These are phyloP conservation scores for Solanum pimpinellifolium DNA, from an alignment of 257 asterid species.

Conservation along the genomic window DNA sequence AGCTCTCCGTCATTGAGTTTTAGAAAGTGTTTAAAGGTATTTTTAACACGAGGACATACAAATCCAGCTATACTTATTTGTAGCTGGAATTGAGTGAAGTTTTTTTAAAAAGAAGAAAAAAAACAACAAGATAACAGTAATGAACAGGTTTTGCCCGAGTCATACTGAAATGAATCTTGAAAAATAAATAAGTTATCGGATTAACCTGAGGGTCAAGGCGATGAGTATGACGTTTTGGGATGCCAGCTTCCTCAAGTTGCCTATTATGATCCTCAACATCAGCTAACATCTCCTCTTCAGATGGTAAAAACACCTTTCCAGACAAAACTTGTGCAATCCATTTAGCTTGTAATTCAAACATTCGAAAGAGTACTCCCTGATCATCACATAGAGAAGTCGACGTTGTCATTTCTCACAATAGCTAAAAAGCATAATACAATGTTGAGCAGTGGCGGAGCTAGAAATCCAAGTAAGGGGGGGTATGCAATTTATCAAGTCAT, in stretches of 20 bases:
- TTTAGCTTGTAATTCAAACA: slow-evolving; percentile 47
- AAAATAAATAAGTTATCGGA: not conserved
- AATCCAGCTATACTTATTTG: not conserved
- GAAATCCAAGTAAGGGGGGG: not conserved
- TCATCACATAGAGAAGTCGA: not conserved
- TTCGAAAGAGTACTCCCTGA: slow-evolving; percentile 10
- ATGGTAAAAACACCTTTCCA: slow-evolving; percentile 21
- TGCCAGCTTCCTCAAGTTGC: slow-evolving; percentile 2
- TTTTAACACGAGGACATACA: not conserved
- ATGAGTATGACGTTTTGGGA: slow-evolving; percentile 34
- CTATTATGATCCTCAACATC: slow-evolving; percentile 23
- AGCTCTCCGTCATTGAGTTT: not conserved
- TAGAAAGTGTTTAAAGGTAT: not conserved
- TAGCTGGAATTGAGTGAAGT: not conserved
- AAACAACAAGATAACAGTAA: not conserved
- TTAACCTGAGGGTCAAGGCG: not conserved
- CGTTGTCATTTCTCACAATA: not conserved
- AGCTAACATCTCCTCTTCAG: slow-evolving; percentile 32
- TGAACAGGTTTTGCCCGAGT: not conserved
- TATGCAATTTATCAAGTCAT: not conserved
- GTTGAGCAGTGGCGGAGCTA: not conserved
- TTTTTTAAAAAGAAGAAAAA: not conserved
- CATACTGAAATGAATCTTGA: not conserved
- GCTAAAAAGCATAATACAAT: not conserved
- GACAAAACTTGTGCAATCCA: slow-evolving; percentile 50